Evolutionary conservation across 257 asterid species (phyloP).

Genomic region (Plantago elongata): DNA sequence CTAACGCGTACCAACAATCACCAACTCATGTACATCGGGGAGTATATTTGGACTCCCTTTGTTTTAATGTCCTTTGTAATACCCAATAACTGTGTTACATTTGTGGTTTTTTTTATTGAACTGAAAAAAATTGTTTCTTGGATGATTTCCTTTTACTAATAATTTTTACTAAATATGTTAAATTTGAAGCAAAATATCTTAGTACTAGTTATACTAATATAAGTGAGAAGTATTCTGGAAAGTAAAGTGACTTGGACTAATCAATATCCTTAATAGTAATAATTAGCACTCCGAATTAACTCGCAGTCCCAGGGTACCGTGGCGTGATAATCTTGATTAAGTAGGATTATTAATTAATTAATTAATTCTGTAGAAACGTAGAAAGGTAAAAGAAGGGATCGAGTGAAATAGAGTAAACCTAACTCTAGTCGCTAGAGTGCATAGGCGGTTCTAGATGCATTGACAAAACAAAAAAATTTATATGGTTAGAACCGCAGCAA

Average conservation of each 20-base stretch:
- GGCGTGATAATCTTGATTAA: slow-evolving; percentile 3
- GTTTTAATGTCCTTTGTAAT: no score
- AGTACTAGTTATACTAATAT: no score
- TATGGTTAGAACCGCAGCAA: neutral
- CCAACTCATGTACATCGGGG: no score
- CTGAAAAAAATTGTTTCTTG: no score
- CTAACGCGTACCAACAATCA: no score
- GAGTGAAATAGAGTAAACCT: slow-evolving; percentile 23
- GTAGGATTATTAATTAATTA: slow-evolving; percentile 1
- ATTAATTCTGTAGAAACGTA: slow-evolving; percentile 14
- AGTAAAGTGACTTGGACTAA: neutral
- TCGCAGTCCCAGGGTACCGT: neutral
- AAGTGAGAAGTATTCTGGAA: neutral
- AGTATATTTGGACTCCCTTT: no score
- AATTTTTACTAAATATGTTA: no score
- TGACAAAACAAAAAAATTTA: slow-evolving; percentile 7
- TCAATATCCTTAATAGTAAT: neutral
- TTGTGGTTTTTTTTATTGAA: no score
- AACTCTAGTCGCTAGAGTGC: slow-evolving; percentile 4
- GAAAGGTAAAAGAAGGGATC: slow-evolving; percentile 8
- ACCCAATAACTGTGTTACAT: no score
- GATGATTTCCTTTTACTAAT: no score
- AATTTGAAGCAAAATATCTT: no score
- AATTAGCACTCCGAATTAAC: no score
- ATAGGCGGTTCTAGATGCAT: neutral